phyloP scores from a whole-genome alignment of 2,329 filamentous ascomycete species.

The Aspergillus tubingensis region DNA sequence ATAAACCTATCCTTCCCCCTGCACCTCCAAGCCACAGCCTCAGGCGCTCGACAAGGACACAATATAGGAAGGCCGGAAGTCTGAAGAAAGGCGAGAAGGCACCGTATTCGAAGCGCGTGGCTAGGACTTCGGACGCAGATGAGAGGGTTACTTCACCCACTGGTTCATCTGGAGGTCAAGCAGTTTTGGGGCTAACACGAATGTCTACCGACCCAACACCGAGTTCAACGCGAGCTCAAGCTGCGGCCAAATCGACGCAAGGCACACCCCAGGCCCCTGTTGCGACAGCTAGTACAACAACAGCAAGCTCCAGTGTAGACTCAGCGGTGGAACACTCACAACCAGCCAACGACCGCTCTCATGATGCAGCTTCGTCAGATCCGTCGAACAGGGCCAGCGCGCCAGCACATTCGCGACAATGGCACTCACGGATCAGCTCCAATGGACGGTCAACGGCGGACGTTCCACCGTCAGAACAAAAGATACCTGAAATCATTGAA shows the following conservation, averaged over 20 bases:
- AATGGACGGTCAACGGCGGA: conserved; percentile 59
- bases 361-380: conserved; percentile 30
- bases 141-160: conserved; percentile 45
- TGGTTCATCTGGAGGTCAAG: conserved; percentile 36
- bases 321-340: conserved; percentile 33
- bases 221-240: conserved; percentile 43
- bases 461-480: conserved; percentile 50
- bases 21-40: conserved; percentile 74
- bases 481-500: conserved; percentile 62
- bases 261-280: conserved; percentile 23
- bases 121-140: conserved; percentile 64
- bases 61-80: conserved; percentile 80
- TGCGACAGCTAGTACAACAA: conserved; percentile 23
- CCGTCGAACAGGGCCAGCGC: conserved; percentile 33
- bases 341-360: conserved; percentile 18
- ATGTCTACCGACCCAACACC: conserved; percentile 41
- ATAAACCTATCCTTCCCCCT: conserved; percentile 82
- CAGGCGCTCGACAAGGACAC: conserved; percentile 86
- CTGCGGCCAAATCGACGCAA: conserved; percentile 43
- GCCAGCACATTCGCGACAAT: conserved; percentile 48
- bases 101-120: conserved; percentile 72
- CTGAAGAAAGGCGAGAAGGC: conserved; percentile 74
- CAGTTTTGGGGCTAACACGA: conserved; percentile 36
- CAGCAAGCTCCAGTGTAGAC: conserved; percentile 30
- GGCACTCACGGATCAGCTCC: conserved; percentile 59